Percentiles rank a stretch among this genome's conserved stretches.
Conservation (phyloP, 2,329 filamentous ascomycete species). For the Monilinia fructicola region DNA sequence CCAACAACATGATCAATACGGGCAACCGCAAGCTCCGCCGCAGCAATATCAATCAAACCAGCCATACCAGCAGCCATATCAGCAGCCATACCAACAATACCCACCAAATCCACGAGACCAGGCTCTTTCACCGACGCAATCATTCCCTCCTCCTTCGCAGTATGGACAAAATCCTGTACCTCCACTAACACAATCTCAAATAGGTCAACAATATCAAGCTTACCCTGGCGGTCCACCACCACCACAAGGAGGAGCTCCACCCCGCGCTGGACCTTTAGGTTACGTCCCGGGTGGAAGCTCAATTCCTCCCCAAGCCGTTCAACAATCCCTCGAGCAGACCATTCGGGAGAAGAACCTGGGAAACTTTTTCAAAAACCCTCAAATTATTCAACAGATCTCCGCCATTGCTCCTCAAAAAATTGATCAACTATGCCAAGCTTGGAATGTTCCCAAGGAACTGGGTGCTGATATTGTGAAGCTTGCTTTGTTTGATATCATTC, state of each 20-base stretch:
- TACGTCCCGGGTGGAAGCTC: constrained; percentile 15
- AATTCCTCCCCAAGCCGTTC: constrained; percentile 20
- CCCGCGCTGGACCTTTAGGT: constrained; percentile 23
- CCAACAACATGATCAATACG: constrained; percentile 15
- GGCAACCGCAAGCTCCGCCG: not conserved
- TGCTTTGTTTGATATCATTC: constrained; percentile 39
- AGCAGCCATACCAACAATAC: not conserved
- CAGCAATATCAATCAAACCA: constrained; percentile 7
- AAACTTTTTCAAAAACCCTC: constrained; percentile 21
- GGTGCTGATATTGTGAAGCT: constrained; percentile 41
- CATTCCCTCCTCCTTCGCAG: constrained; percentile 7
- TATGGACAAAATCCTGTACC: constrained; percentile 11
- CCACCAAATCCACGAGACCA: not conserved
- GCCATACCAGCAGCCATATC: constrained; percentile 3
- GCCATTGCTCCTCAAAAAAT: constrained; percentile 28
- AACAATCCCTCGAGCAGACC: constrained; percentile 27
- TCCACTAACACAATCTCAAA: constrained; percentile 20
- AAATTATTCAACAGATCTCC: constrained; percentile 25
- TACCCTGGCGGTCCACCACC: constrained; percentile 15
- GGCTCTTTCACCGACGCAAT: not conserved
- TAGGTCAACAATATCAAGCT: constrained; percentile 24
- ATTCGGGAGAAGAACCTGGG: constrained; percentile 27
- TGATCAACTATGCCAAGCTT: constrained; percentile 34
- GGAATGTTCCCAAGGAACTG: constrained; percentile 39
- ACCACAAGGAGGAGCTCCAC: constrained; percentile 24